A percentile compares a stretch with the other conserved stretches of the same genome.
phyloP scores from a whole-genome alignment of 179 eudicot species.

The Sideroxylon spinosum region DNA sequence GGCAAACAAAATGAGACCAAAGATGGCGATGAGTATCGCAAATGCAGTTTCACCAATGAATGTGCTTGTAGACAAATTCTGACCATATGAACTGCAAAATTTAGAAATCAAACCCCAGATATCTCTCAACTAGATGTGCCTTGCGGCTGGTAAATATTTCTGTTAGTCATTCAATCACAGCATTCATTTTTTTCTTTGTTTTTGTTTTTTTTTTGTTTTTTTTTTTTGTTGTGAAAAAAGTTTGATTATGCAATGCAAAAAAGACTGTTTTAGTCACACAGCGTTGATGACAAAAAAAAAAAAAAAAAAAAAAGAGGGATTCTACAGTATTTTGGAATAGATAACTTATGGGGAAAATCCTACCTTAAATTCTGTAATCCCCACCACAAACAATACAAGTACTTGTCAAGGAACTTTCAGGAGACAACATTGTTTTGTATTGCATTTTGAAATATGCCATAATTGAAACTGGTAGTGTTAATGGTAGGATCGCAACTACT shows the following conservation, averaged over 20 bases:
- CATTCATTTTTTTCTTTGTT: too few relatives aligned
- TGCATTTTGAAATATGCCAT: slow-evolving; percentile 58
- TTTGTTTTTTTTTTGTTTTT: too few relatives aligned
- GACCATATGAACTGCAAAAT: slow-evolving; percentile 76
- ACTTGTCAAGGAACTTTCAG: slow-evolving; percentile 47
- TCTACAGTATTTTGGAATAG: neutral
- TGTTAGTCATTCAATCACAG: neutral
- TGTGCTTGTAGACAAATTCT: slow-evolving; percentile 60
- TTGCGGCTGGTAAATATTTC: neutral
- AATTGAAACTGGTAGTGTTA: slow-evolving; percentile 35
- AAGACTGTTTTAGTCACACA: neutral
- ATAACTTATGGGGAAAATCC: neutral
- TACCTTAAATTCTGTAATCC: slow-evolving; percentile 81
- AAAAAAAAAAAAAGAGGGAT: too few relatives aligned
- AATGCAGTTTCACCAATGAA: slow-evolving; percentile 60
- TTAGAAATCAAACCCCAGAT: neutral
- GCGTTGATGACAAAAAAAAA: neutral
- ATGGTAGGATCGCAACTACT: slow-evolving; percentile 40
- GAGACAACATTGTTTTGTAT: slow-evolving; percentile 49
- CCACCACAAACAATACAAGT: slow-evolving; percentile 87
- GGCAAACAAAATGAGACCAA: slow-evolving; percentile 74
- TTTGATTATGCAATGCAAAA: too few relatives aligned
- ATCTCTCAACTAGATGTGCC: neutral
- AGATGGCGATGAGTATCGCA: slow-evolving; percentile 59
- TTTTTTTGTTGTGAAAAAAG: too few relatives aligned